Percentiles rank a stretch among this genome's conserved stretches.
These are phyloP conservation scores for Polysphondylium violaceum DNA, from an alignment of 78 protist species.

Conservation along the genomic window DNA sequence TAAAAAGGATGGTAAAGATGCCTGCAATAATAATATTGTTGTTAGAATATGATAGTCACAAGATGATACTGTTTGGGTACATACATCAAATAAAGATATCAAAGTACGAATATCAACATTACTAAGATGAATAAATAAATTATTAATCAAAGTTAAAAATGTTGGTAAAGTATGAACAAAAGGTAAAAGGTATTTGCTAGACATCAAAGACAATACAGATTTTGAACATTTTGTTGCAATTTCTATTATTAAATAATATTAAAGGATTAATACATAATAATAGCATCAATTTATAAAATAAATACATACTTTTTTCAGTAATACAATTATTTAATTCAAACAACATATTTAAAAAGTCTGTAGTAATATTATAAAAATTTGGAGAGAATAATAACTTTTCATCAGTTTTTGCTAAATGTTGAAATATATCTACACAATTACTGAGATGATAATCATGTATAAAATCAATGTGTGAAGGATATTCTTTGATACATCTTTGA, in stretches of 20 bases:
- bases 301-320: background rate
- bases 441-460: background rate
- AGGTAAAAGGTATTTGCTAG: background rate
- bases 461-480: background rate
- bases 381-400: background rate
- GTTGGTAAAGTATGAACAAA: constrained; percentile 13
- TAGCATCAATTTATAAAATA: too few relatives aligned
- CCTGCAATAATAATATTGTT: background rate
- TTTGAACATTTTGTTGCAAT: background rate
- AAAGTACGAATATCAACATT: background rate
- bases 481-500: background rate
- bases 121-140: constrained; percentile 7
- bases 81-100: background rate
- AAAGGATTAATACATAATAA: too few relatives aligned
- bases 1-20: constrained; percentile 5
- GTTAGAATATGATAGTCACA: background rate
- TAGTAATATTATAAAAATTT: background rate
- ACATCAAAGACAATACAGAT: background rate
- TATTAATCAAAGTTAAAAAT: constrained; percentile 5
- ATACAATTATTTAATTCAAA: constrained; percentile 2
- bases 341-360: background rate
- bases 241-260: too few relatives aligned
- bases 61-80: too few relatives aligned
- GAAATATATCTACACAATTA: background rate
- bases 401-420: background rate